Percentiles rank a stretch among this genome's conserved stretches.
Conservation (phyloP, 208 protist genomes). For the Trypanosoma theileri region DNA sequence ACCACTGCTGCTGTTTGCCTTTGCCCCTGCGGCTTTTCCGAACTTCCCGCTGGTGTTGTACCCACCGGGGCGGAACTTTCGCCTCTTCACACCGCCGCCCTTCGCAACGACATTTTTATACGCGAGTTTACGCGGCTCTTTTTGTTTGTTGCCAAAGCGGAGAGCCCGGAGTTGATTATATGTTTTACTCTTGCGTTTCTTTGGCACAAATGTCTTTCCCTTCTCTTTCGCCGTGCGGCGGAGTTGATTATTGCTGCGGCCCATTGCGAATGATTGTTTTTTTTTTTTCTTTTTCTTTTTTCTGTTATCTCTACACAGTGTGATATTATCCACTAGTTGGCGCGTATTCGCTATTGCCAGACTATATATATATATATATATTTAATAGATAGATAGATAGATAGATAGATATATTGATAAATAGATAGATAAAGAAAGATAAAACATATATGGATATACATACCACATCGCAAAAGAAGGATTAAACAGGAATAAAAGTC, state of each 20-base stretch:
- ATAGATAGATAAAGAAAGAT: background rate
- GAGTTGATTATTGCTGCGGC: slow-evolving; percentile 85
- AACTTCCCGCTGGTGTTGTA: slow-evolving; percentile 83
- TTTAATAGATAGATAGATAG: background rate
- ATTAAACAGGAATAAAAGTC: background rate
- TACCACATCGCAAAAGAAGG: too few species aligned
- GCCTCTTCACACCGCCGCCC: slow-evolving; percentile 46
- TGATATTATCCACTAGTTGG: too few species aligned
- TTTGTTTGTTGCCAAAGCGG: slow-evolving; percentile 46
- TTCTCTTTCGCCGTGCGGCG: slow-evolving; percentile 60
- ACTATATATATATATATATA: background rate
- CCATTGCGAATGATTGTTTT: slow-evolving; percentile 36
- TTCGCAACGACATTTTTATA: slow-evolving; percentile 77
- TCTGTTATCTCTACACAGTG: too few species aligned
- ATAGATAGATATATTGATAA: background rate
- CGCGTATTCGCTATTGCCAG: background rate
- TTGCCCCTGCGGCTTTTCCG: slow-evolving; percentile 65
- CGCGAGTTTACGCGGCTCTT: slow-evolving; percentile 62
- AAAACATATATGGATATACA: background rate
- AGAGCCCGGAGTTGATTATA: slow-evolving; percentile 65
- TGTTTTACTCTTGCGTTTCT: slow-evolving; percentile 79
- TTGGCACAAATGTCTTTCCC: slow-evolving; percentile 68
- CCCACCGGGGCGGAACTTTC: slow-evolving; percentile 76
- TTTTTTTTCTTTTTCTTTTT: too few species aligned
- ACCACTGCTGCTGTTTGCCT: slow-evolving; percentile 25